Conservation (phyloP, 1,284 basidiomycete genomes). For the Trichosporon sp. region DNA sequence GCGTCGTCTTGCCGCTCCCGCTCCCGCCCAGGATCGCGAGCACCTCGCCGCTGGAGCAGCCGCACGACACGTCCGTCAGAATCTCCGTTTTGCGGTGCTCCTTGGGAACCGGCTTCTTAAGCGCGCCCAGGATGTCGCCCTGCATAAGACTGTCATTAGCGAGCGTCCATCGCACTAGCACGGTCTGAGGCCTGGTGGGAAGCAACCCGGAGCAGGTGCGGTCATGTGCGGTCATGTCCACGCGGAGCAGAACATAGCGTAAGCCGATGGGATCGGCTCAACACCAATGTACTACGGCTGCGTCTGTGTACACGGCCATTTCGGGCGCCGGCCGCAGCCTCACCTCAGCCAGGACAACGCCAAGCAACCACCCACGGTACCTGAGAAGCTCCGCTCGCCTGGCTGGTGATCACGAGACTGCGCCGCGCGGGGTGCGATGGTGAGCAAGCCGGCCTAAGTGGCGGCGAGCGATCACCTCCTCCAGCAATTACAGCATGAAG, state of each 20-base stretch:
- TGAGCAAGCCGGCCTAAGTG: too few relatives aligned
- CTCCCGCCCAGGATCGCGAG: constrained; percentile 49
- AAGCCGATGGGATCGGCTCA: background rate
- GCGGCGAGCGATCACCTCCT: too few relatives aligned
- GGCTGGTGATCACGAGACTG: background rate
- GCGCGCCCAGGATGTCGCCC: constrained; percentile 10
- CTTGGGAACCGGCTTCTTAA: constrained; percentile 10
- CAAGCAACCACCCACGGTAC: background rate
- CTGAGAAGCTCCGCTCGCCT: too few relatives aligned
- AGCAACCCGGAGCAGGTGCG: too few relatives aligned
- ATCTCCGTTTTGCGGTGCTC: constrained; percentile 36
- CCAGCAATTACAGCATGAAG: too few relatives aligned
- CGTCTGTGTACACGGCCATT: background rate
- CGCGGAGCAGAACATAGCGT: background rate
- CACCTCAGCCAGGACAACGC: background rate
- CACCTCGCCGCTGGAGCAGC: constrained; percentile 46
- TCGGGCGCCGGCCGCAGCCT: background rate
- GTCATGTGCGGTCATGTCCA: background rate
- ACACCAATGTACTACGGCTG: background rate
- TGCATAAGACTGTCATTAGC: constrained; percentile 6
- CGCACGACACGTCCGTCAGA: constrained; percentile 42
- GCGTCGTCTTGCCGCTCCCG: constrained; percentile 50
- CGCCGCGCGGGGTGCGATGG: background rate
- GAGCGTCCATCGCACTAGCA: background rate
- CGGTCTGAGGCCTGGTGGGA: background rate